These are phyloP conservation scores for Penium margaritaceum DNA, from an alignment of 139 green algal genomes.

Conservation along the genomic window DNA sequence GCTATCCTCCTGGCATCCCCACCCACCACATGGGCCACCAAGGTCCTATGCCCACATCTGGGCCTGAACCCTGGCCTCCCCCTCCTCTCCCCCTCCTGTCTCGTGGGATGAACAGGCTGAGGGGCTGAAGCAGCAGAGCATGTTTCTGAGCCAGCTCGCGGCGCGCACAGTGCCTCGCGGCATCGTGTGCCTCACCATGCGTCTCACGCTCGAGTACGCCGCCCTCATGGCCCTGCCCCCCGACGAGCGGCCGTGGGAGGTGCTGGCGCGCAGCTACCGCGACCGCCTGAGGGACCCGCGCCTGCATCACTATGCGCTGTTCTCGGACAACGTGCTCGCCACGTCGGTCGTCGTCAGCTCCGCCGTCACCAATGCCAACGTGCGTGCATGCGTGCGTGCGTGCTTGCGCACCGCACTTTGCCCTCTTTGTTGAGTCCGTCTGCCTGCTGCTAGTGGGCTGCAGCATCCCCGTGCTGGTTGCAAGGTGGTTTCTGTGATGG, in stretches of 20 bases:
- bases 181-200: slow-evolving; percentile 33
- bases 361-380: slow-evolving; percentile 28
- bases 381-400: no score
- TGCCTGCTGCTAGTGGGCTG: no score
- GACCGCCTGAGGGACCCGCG: not conserved
- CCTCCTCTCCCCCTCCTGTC: no score
- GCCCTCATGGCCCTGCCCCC: not conserved
- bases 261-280: not conserved
- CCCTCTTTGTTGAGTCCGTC: no score
- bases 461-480: no score
- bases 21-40: no score
- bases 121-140: slow-evolving; percentile 36
- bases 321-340: slow-evolving; percentile 38
- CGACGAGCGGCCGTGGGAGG: no score
- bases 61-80: no score
- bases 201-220: slow-evolving; percentile 17
- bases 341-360: slow-evolving; percentile 37
- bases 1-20: no score
- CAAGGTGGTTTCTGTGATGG: no score
- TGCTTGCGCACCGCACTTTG: no score
- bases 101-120: slow-evolving; percentile 1
- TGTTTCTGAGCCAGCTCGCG: slow-evolving; percentile 39
- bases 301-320: slow-evolving; percentile 35
- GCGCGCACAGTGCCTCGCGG: slow-evolving; percentile 37
- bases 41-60: no score